Percentiles rank a stretch among this genome's conserved stretches.
Conservation (phyloP, 352 stramenopile genomes). For the Pythium periplocum region DNA sequence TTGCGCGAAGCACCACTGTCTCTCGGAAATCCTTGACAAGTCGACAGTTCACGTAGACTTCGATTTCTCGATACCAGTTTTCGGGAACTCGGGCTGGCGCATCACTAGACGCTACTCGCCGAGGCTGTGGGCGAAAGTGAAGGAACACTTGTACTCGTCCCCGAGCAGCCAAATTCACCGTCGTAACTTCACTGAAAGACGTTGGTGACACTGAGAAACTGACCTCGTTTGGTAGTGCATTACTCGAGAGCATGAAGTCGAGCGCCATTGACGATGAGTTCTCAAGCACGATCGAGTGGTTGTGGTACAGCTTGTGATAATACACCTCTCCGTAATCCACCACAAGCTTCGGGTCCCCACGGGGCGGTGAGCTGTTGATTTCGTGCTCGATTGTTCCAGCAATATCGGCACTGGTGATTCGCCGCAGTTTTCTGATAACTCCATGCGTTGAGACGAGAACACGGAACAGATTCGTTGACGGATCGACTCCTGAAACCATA, state of each 20-base stretch:
- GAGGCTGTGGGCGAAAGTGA: conserved; percentile 76
- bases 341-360: conserved; percentile 22
- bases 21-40: conserved; percentile 87
- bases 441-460: conserved; percentile 79
- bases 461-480: conserved; percentile 74
- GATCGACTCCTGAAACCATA: conserved; percentile 69
- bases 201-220: conserved; percentile 81
- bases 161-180: conserved; percentile 64
- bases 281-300: conserved; percentile 87
- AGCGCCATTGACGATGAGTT: conserved; percentile 80
- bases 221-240: conserved; percentile 69
- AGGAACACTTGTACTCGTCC: conserved; percentile 79
- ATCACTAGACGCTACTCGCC: conserved; percentile 12
- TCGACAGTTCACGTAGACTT: conserved; percentile 85
- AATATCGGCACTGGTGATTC: conserved; percentile 50
- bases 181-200: conserved; percentile 79
- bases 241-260: conserved; percentile 85
- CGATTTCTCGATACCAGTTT: conserved; percentile 77
- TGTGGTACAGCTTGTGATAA: conserved; percentile 87
- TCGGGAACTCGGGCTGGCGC: conserved; percentile 21
- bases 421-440: conserved; percentile 44
- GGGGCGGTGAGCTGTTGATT: background rate
- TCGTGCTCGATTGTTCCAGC: conserved; percentile 1
- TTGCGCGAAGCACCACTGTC: conserved; percentile 69
- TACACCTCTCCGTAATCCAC: conserved; percentile 87